phyloP scores from a whole-genome alignment of 164 flowering plant genomes.

The Euptelea pleiosperma region DNA sequence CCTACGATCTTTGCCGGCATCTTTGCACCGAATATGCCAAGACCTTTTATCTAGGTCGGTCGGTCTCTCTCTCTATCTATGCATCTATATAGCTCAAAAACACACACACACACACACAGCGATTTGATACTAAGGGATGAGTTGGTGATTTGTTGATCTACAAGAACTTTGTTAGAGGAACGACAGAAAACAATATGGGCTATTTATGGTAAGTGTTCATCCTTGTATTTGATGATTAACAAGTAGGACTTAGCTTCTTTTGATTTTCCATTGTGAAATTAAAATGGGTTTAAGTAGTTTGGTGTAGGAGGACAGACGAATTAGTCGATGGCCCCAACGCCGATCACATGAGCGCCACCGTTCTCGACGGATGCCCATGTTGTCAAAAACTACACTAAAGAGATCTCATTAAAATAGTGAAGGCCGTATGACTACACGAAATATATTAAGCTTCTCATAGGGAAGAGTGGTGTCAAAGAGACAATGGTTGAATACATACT shows the following conservation, averaged over 20 bases:
- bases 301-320: slow-evolving; percentile 88
- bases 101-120: too few relatives aligned
- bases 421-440: too few relatives aligned
- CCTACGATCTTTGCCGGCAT: slow-evolving; percentile 53
- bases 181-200: slow-evolving; percentile 77
- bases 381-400: too few relatives aligned
- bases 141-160: not conserved
- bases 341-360: slow-evolving; percentile 34
- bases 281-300: slow-evolving; percentile 38
- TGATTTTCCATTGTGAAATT: not conserved
- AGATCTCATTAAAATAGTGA: too few relatives aligned
- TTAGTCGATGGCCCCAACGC: slow-evolving; percentile 84
- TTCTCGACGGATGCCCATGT: slow-evolving; percentile 71
- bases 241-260: not conserved
- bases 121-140: too few relatives aligned
- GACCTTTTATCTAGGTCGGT: slow-evolving; percentile 83
- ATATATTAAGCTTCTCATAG: too few relatives aligned
- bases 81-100: too few relatives aligned
- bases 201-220: slow-evolving; percentile 55
- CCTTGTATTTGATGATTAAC: too few relatives aligned
- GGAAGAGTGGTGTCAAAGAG: too few relatives aligned
- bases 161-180: slow-evolving; percentile 67
- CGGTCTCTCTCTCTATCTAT: too few relatives aligned
- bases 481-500: too few relatives aligned
- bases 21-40: slow-evolving; percentile 74